phyloP scores from a whole-genome alignment of 179 eudicot genomes.

The Beta macrorhiza region DNA sequence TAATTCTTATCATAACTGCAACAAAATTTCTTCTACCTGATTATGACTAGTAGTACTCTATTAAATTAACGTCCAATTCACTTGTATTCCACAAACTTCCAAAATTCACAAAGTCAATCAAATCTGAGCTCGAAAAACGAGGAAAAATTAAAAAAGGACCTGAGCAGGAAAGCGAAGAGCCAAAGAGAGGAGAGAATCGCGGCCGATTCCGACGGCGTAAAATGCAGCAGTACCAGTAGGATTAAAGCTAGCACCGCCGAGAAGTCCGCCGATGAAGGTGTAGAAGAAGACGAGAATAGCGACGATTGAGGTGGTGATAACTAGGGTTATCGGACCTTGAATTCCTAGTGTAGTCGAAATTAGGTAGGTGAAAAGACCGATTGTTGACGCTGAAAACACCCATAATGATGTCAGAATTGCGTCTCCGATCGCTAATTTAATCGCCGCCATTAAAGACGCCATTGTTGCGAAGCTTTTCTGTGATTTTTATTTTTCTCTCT shows the following conservation, averaged over 20 bases:
- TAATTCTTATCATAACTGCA: too few species aligned
- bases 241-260: constrained; percentile 78
- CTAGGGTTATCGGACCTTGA: constrained; percentile 6
- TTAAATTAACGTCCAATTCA: too few species aligned
- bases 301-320: constrained; percentile 46
- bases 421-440: constrained; percentile 38
- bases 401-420: constrained; percentile 64
- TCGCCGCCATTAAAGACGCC: constrained; percentile 12
- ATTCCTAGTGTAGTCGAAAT: neutral
- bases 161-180: constrained; percentile 65
- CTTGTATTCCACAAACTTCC: neutral
- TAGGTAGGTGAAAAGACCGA: constrained; percentile 4
- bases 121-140: neutral
- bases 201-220: constrained; percentile 52
- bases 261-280: constrained; percentile 10
- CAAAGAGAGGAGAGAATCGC: constrained; percentile 44
- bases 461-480: neutral
- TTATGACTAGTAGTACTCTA: too few species aligned
- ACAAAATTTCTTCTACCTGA: too few species aligned
- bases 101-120: neutral
- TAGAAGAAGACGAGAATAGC: constrained; percentile 25
- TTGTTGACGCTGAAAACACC: constrained; percentile 69
- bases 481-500: neutral
- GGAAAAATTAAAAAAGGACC: constrained; percentile 10
- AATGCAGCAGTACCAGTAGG: constrained; percentile 75